Base-by-base conservation (phyloP, 768 basidiomycete genomes). In the Amanita molliuscula region DNA sequence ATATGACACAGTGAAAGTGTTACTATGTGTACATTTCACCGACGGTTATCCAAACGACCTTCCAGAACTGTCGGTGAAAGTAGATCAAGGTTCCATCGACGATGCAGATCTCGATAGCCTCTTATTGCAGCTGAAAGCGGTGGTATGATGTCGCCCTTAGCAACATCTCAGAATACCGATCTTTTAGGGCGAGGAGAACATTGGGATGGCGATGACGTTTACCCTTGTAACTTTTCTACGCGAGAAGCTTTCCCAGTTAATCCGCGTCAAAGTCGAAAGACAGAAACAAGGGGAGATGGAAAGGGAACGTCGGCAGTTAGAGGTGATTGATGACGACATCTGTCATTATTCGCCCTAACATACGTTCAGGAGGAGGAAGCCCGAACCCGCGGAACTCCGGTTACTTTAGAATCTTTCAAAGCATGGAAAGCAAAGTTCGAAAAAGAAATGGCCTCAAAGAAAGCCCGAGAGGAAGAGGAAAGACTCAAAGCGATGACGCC, bases 141-240 rank as follows among this genome's bases (percentile, higher is more conserved):
- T 81, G 60, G 82, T 83, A 64, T 51, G 79, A 67, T 35, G 26
- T 45, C 16, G 47, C 31, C 38, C 34, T 36, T 29, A 40, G 31
- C 11, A 26, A 34, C 53, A 26, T 35, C 18, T 35, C 41, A 37
- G 33, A 53, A 52, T 47, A 33, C 46, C 36, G 47, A 36, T 54
- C 47, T 44, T 46, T 50, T 48, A 88, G 85, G 88, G 86, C 49
- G 78, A 84, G 60, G 90, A 93, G 61, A 92, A 88, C 63, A 59
- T 90, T 18, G 91, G 91, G 37, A 94, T 94, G 85, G 93, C 96
- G 2, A 97, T 98, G 93, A 94, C 93, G 15, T 99, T 96, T 62
- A 92, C 95, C 0, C 73, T 99, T 15, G 83, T 92, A 9, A 84
- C 88, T 0, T 83, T 87, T 58, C 75, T 96, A 40, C 75, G 87